Evolutionary conservation across 257 asterid species (phyloP), one percentile per base, ranked within the genome.

Genomic region (Solanum etuberosum): DNA sequence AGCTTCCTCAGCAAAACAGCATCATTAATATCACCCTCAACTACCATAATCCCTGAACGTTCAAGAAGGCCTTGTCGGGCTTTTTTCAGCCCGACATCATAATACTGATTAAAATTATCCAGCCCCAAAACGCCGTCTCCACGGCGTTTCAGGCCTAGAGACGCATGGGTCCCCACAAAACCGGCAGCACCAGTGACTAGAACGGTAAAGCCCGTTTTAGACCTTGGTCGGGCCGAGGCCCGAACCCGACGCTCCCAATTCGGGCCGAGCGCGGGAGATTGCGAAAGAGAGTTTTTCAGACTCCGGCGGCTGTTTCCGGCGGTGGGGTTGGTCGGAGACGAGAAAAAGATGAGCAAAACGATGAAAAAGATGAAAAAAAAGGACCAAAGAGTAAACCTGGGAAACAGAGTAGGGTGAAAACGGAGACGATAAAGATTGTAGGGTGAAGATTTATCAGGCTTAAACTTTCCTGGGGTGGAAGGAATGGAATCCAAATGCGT

Each of bases 151-250:
- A 95, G 88, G 5, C 93, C 90, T n/a, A 90, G 42, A 1, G 98
- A 92, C 70, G 92, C 97, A 40, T 95, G 98, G 87, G 92, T 81
- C 9, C 98, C 98, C 13, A 95, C 98, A 86, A 95, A 95, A 0
- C 98, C 98, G 1, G 95, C 96, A 29, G 98, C 98, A 85, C 98
- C 98, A 25, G 98, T 95, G 46, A 95, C 98, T 1, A 95, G 92
- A 31, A 95, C 94, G 3, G 94, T 90, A 74, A 92, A 73, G 8
- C 96, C 96, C 9, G 90, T 10, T 46, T 90, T 89, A 13, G 93
- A 86, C 5, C 88, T 83, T 2, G 98, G 93, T 1, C 92, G 93
- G 88, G 98, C 98, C 61, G 98, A 94, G 7, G 91, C 93, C 6
- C 93, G 89, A 74, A 93, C 95, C 83, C 92, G 92, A 83, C 63